These are phyloP conservation scores for Fusarium sp. DNA, from an alignment of 2,329 filamentous ascomycete genomes.

Conservation along the genomic window DNA sequence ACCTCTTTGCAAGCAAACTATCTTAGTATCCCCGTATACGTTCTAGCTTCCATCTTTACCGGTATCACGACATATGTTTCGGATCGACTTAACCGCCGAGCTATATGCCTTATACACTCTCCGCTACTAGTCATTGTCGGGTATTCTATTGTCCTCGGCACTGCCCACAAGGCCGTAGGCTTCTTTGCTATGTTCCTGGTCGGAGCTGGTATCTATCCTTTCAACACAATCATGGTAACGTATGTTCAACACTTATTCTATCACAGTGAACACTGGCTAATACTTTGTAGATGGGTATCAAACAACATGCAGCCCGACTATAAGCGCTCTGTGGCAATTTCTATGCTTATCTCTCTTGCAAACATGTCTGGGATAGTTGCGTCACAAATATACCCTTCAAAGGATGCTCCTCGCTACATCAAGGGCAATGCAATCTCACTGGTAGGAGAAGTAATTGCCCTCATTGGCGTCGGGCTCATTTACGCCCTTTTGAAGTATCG, in stretches of 20 bases:
- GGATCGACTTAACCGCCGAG: conserved; percentile 46
- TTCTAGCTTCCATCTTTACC: conserved; percentile 42
- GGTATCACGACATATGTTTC: conserved; percentile 32
- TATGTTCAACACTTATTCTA: neutral
- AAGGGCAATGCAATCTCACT: conserved; percentile 50
- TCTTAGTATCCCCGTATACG: conserved; percentile 54
- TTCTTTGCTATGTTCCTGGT: conserved; percentile 47
- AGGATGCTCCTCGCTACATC: conserved; percentile 47
- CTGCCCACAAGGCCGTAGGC: conserved; percentile 42
- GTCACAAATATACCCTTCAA: conserved; percentile 58
- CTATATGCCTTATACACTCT: conserved; percentile 34
- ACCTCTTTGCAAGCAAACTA: conserved; percentile 52
- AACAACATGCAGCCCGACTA: conserved; percentile 63
- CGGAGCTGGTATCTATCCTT: conserved; percentile 31
- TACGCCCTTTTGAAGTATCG: conserved; percentile 48
- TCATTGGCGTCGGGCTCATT: conserved; percentile 45
- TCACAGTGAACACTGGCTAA: neutral
- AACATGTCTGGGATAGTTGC: conserved; percentile 63
- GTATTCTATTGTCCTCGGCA: conserved; percentile 49
- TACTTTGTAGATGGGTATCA: conserved; percentile 61
- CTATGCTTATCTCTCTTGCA: conserved; percentile 61
- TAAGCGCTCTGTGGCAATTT: conserved; percentile 61
- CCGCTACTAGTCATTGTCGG: conserved; percentile 47
- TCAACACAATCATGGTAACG: conserved; percentile 36
- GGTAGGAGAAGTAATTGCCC: conserved; percentile 45